phyloP scores from a whole-genome alignment of 1,139 yeast genomes.

The Wickerhamiella pararugosa region DNA sequence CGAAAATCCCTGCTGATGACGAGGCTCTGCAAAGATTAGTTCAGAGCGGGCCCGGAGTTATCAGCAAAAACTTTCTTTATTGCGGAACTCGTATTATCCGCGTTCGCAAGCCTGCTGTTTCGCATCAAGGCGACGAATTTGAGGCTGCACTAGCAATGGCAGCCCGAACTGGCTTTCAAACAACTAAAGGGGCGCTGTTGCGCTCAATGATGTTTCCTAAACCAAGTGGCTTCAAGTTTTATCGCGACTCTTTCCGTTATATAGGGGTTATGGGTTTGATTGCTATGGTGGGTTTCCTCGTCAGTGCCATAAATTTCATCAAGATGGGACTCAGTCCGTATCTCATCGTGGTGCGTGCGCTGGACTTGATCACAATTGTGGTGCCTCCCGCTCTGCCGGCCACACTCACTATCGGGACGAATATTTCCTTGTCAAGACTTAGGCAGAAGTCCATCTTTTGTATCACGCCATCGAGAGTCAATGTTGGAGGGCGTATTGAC shows the following conservation, averaged over 20 bases:
- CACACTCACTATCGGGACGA: slow-evolving; percentile 88
- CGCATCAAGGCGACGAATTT: slow-evolving; percentile 21
- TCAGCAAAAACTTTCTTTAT: slow-evolving; percentile 64
- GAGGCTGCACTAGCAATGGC: slow-evolving; percentile 76
- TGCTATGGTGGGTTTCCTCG: slow-evolving; percentile 70
- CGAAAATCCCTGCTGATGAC: slow-evolving; percentile 53
- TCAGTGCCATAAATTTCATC: slow-evolving; percentile 73
- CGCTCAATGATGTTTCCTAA: slow-evolving; percentile 95
- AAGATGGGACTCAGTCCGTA: slow-evolving; percentile 53
- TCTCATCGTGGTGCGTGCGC: slow-evolving; percentile 69
- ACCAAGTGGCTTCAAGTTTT: slow-evolving; percentile 86
- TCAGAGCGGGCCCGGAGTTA: slow-evolving; percentile 38
- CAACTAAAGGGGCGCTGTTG: slow-evolving; percentile 89
- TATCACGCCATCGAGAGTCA: slow-evolving; percentile 84
- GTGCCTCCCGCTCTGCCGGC: slow-evolving; percentile 99
- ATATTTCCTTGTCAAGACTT: slow-evolving; percentile 71
- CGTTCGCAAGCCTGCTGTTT: slow-evolving; percentile 46
- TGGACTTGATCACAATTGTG: slow-evolving; percentile 88
- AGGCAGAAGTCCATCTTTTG: slow-evolving; percentile 61
- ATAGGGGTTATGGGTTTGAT: slow-evolving; percentile 87
- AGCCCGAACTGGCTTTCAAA: slow-evolving; percentile 79
- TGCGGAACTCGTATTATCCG: slow-evolving; percentile 82
- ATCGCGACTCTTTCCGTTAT: slow-evolving; percentile 84
- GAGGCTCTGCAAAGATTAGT: slow-evolving; percentile 42
- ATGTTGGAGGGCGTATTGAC: slow-evolving; percentile 87